A percentile compares a stretch with the other conserved stretches of the same genome.
Evolutionary conservation across 2,329 filamentous ascomycete species (phyloP).

Genomic region (Knoxdaviesia proteae): DNA sequence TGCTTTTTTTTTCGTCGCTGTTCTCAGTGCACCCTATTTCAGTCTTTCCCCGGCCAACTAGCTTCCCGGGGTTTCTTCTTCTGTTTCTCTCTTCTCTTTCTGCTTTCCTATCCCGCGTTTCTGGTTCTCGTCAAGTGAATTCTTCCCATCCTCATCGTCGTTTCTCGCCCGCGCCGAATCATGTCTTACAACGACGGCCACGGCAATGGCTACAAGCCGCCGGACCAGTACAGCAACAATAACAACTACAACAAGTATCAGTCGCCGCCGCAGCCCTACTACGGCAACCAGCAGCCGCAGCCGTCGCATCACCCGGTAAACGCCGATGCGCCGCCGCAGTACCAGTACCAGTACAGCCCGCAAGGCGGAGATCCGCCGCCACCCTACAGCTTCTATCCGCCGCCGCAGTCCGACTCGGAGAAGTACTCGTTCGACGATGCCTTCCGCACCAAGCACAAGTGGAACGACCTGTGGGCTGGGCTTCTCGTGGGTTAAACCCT

Average conservation of each 20-base stretch:
- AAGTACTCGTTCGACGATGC: slow-evolving; percentile 52
- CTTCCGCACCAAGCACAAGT: slow-evolving; percentile 74
- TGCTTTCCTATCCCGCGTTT: neutral
- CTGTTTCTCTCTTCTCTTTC: neutral
- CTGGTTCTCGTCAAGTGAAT: neutral
- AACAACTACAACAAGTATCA: slow-evolving; percentile 9
- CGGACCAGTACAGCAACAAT: neutral
- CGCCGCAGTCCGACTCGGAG: slow-evolving; percentile 17
- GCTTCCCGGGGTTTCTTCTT: neutral
- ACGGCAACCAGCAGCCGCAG: slow-evolving; percentile 7
- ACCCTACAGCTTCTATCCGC: slow-evolving; percentile 15
- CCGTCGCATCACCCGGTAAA: neutral
- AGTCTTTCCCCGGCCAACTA: neutral
- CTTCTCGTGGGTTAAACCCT: slow-evolving; percentile 37
- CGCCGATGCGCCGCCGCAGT: slow-evolving; percentile 2
- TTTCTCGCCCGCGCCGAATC: neutral
- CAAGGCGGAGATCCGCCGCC: slow-evolving; percentile 11
- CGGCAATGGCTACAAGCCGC: slow-evolving; percentile 1
- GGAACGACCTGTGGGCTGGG: slow-evolving; percentile 77
- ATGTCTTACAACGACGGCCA: slow-evolving; percentile 3
- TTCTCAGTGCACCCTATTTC: neutral
- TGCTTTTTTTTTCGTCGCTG: neutral
- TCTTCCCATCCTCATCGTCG: neutral
- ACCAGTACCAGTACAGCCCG: slow-evolving; percentile 10
- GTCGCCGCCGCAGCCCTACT: slow-evolving; percentile 7